Evolutionary conservation across 352 stramenopile genomes (phyloP).

Genomic region (Pseudoperonospora humuli): DNA sequence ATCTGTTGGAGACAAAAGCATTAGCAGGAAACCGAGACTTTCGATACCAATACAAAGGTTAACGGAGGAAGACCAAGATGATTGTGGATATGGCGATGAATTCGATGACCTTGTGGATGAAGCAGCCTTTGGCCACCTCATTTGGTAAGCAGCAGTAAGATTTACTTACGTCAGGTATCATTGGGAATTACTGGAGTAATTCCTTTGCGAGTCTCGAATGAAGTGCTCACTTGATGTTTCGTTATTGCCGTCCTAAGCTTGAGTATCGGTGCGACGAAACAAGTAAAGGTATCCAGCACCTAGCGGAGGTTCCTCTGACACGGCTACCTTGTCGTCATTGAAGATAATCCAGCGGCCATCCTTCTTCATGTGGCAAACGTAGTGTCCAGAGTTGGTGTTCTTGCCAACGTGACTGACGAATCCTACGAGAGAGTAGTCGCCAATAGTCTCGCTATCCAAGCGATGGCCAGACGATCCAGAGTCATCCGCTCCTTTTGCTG

Average conservation of each 20-base stretch:
- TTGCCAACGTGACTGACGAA: conserved; percentile 98
- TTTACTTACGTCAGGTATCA: background rate
- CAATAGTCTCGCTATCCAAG: conserved; percentile 39
- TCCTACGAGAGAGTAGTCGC: conserved; percentile 93
- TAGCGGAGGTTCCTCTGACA: conserved; percentile 91
- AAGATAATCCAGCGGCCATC: conserved; percentile 97
- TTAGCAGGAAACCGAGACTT: too few relatives aligned
- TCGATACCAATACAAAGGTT: too few relatives aligned
- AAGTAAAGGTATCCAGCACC: conserved; percentile 96
- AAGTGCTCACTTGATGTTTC: background rate
- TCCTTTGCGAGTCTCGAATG: background rate
- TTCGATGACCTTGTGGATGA: conserved; percentile 82
- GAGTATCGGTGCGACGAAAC: conserved; percentile 62
- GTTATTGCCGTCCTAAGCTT: conserved; percentile 13
- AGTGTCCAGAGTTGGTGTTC: conserved; percentile 97
- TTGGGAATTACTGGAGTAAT: conserved; percentile 1
- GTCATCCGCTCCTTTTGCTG: conserved; percentile 14
- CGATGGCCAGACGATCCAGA: conserved; percentile 24
- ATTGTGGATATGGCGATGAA: conserved; percentile 67
- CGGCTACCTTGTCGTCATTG: conserved; percentile 98
- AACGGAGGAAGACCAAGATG: conserved; percentile 10
- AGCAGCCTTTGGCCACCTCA: conserved; percentile 36
- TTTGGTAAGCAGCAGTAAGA: conserved; percentile 28
- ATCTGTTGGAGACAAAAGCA: too few relatives aligned
- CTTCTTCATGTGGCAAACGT: conserved; percentile 98